Evolutionary conservation across 1,284 basidiomycete species (phyloP).

Genomic region (Leccinum glutinopallens): DNA sequence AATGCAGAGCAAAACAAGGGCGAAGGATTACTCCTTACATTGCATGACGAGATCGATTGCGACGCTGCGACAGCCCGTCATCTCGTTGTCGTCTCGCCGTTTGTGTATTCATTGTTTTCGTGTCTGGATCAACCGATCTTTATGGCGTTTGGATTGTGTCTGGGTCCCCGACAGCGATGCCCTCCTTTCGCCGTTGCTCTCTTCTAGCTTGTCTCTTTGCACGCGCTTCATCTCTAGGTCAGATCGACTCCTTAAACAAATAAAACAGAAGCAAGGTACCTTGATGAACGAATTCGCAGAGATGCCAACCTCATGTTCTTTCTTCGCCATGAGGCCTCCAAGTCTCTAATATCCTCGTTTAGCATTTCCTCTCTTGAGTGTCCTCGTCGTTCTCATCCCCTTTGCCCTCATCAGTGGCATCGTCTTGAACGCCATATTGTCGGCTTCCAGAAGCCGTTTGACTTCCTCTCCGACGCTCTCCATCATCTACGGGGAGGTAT

Average conservation of each 20-base stretch:
- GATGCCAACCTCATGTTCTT: too few relatives aligned
- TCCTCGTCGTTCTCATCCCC: too few relatives aligned
- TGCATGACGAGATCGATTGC: conserved; percentile 96
- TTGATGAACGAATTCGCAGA: too few relatives aligned
- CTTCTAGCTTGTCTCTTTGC: conserved; percentile 30
- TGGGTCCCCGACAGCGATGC: conserved; percentile 49
- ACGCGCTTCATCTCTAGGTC: conserved; percentile 74
- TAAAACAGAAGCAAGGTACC: too few relatives aligned
- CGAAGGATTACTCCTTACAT: conserved; percentile 55
- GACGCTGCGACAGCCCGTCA: conserved; percentile 76
- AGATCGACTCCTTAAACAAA: too few relatives aligned
- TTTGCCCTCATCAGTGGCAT: conserved; percentile 41
- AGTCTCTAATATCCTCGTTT: too few relatives aligned
- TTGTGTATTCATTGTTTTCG: too few relatives aligned
- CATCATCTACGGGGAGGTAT: conserved; percentile 63
- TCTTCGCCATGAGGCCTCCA: too few relatives aligned
- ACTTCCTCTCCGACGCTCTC: conserved; percentile 98
- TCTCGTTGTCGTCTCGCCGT: too few relatives aligned
- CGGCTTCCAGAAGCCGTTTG: conserved; percentile 86
- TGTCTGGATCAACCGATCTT: conserved; percentile 40
- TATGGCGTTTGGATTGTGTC: conserved; percentile 46
- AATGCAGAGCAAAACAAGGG: conserved; percentile 10
- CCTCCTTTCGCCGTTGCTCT: conserved; percentile 64
- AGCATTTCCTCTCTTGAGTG: too few relatives aligned
- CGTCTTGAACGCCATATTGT: conserved; percentile 74